Base-by-base conservation (phyloP, 148 eudicot species). In the Gaultheria prostrata region DNA sequence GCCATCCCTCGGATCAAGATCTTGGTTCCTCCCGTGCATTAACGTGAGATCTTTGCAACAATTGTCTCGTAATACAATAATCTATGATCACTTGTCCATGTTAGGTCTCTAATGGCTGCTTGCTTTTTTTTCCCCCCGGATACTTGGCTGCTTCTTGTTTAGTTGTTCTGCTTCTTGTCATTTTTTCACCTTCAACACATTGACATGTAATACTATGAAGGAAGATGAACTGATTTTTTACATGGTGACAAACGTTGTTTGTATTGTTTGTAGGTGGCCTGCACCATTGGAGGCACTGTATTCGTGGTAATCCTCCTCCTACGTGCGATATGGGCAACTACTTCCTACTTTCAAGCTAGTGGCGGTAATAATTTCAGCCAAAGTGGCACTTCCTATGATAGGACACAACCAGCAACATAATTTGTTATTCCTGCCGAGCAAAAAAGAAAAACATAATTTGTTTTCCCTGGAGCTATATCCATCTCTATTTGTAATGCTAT, bases 251-350 rank as follows among this genome's bases (percentile, higher is more conserved):
- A 70, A 17, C 32, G 48, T 71, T 21, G 73, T 69, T 39, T 84
- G 43, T 39, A n/a, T n/a, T n/a, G n/a, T n/a, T n/a, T n/a, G 56
- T 72, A 84, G 86, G 86, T 84, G 71, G 83, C 77, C 13, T 84
- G 86, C 59, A 84, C 79, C 71, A 72, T 84, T 14, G 86, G 86
- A 79, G 86, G 86, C 70, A 71, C 86, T 28, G 83, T 84, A 54
- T 84, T 84, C 18, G 73, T 79, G 32, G 86, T 79, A 24, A 84
- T 84, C 69, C 83, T 84, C 5, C 57, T 84, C 57, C 18, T 84
- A 43, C 83, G 79, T 45, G 79, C 57, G 32, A 79, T 79, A 12
- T 84, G 71, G 86, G 83, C 86, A 0, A 78, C 86, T 43, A 53
- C 45, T 3, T 71, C 82, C 72, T 79, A 84, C 49, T 79, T 84